Evolutionary conservation across 2,329 filamentous ascomycete species (phyloP).

Genomic region (Pezizomycotina sp.): DNA sequence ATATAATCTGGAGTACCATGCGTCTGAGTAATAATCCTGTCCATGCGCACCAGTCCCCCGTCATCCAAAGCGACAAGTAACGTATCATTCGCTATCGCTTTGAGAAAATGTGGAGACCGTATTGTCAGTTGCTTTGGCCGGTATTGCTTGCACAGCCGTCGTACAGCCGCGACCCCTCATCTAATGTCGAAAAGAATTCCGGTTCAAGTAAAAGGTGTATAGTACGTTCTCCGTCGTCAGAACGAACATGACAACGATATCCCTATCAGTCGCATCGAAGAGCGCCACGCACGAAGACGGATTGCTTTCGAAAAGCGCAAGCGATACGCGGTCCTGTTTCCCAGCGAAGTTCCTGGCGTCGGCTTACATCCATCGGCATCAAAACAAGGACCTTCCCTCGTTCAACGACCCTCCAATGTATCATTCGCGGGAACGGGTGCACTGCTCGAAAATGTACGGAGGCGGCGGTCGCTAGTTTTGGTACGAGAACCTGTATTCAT

Average conservation of each 20-base stretch:
- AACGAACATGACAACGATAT: slow-evolving; percentile 62
- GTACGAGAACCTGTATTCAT: slow-evolving; percentile 39
- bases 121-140: slow-evolving; percentile 53
- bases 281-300: slow-evolving; percentile 65
- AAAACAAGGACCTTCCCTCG: slow-evolving; percentile 66
- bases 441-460: slow-evolving; percentile 71
- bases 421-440: slow-evolving; percentile 61
- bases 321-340: slow-evolving; percentile 59
- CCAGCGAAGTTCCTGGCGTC: slow-evolving; percentile 41
- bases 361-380: slow-evolving; percentile 64
- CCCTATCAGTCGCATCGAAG: slow-evolving; percentile 60
- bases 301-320: slow-evolving; percentile 61
- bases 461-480: slow-evolving; percentile 56
- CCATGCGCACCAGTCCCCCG: slow-evolving; percentile 56
- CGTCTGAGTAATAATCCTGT: slow-evolving; percentile 32
- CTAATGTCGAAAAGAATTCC: slow-evolving; percentile 61
- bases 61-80: slow-evolving; percentile 68
- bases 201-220: slow-evolving; percentile 66
- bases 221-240: slow-evolving; percentile 59
- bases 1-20: no score
- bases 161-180: slow-evolving; percentile 47
- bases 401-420: slow-evolving; percentile 80
- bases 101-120: slow-evolving; percentile 65
- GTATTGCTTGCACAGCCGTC: slow-evolving; percentile 55
- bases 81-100: slow-evolving; percentile 55